These are phyloP conservation scores for Terana coerulea DNA, from an alignment of 768 basidiomycete genomes.

Conservation along the genomic window DNA sequence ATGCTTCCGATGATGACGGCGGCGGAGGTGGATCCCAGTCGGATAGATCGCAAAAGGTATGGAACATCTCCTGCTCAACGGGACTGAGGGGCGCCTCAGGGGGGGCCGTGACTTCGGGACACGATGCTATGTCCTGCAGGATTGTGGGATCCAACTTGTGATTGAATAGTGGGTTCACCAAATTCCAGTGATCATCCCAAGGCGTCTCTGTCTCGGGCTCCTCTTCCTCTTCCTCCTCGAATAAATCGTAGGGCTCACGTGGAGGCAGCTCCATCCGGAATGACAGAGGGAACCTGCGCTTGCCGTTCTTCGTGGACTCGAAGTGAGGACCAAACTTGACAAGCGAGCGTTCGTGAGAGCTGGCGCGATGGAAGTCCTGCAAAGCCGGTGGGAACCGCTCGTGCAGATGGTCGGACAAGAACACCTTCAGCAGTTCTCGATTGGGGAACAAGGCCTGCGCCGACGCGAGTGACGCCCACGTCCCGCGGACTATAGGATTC, in stretches of 20 bases:
- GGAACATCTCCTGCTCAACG: slow-evolving; percentile 70
- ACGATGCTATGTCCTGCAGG: slow-evolving; percentile 5
- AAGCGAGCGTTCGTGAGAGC: slow-evolving; percentile 42
- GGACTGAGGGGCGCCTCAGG: slow-evolving; percentile 58
- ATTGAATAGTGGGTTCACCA: slow-evolving; percentile 13
- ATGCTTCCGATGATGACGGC: not conserved
- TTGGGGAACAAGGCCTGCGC: slow-evolving; percentile 51
- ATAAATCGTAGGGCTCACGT: slow-evolving; percentile 9
- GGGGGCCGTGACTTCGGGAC: slow-evolving; percentile 14
- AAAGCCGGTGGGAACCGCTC: slow-evolving; percentile 61
- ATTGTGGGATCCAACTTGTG: no score
- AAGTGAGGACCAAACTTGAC: slow-evolving; percentile 67
- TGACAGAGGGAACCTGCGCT: slow-evolving; percentile 24
- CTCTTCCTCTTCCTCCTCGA: not conserved
- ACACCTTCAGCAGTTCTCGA: slow-evolving; percentile 47
- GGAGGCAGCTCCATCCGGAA: slow-evolving; percentile 21
- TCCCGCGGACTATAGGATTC: slow-evolving; percentile 51
- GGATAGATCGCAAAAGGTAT: slow-evolving; percentile 43
- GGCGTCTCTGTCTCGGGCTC: not conserved
- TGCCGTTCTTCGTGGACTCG: slow-evolving; percentile 44
- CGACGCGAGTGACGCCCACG: slow-evolving; percentile 63
- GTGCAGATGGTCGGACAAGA: slow-evolving; percentile 59
- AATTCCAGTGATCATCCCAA: slow-evolving; percentile 1
- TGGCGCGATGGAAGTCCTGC: slow-evolving; percentile 52
- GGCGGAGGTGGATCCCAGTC: slow-evolving; percentile 42